Base-by-base conservation (phyloP, 768 basidiomycete genomes). In the Suillus subalutaceus region DNA sequence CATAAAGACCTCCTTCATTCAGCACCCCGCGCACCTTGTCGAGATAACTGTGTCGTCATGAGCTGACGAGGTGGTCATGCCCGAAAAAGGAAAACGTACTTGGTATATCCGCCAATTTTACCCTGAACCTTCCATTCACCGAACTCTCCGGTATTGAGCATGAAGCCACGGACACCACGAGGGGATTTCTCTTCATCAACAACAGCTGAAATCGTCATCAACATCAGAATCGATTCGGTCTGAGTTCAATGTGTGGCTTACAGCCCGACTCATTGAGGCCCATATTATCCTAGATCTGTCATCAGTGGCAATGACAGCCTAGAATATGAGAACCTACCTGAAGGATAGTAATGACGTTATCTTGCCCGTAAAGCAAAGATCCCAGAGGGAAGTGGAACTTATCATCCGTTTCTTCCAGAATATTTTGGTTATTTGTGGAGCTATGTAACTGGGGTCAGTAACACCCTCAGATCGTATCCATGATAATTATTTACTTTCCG, bases 301-400 rank as follows among this genome's bases (percentile, higher is more conserved):
- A 10, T 52, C 30, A 16, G 40, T 37, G 59, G 23, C 18, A 3
- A 15, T 35, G 13, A 44, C 35, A 41, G 26, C 35, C 37, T 32
- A 43, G 30, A 60, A 43, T 30, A 43, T 30, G 18, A 43, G 18
- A n/a, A 66, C 79, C 48, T 71, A 88, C 90, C 82, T 91, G 90
- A 6, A 93, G 82, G 52, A 94, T 82, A 0, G 92, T 93, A 63
- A 94, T 85, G 13, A 93, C 87, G 71, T 94, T 94, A 70, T 91
- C 90, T 63, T 79, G 67, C 6, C 84, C 84, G 10, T 81, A 72
- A 6, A 74, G 72, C 40, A 93, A 69, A 6, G 89, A 79, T 1
- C 83, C 85, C 6, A 74, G 50, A 0, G 91, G 90, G 80, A 94
- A 90, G 9, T 74, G 73, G 71, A 88, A 93, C 58, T 80, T 79